Percentiles rank a stretch among this genome's conserved stretches.
Conservation (phyloP, 192 early-diverging fungal genomes). For the Coemansia sp. region DNA sequence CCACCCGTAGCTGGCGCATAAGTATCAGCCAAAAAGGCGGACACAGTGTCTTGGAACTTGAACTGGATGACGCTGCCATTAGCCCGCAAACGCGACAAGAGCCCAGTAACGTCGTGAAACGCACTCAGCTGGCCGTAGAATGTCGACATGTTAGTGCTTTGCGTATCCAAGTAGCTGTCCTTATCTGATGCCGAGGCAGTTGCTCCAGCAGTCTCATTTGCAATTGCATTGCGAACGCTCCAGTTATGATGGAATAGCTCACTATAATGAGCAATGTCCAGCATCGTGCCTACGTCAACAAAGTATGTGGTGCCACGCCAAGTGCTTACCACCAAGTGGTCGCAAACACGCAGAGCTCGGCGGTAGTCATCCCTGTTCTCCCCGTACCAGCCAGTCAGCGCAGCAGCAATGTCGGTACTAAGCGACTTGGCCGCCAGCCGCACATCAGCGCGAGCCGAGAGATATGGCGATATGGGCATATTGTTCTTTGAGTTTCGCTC, state of each 20-base stretch:
- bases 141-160: constrained; percentile 17
- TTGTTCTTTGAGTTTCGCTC: neutral
- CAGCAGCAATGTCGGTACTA: constrained; percentile 31
- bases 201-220: constrained; percentile 16
- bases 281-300: constrained; percentile 46
- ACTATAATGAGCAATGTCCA: constrained; percentile 53
- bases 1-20: constrained; percentile 56
- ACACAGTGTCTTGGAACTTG: constrained; percentile 57
- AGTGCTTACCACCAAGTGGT: constrained; percentile 53
- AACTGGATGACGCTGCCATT: constrained; percentile 56
- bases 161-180: constrained; percentile 26
- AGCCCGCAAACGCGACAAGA: constrained; percentile 45
- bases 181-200: constrained; percentile 20
- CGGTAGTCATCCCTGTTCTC: constrained; percentile 44
- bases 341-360: constrained; percentile 38
- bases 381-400: constrained; percentile 53
- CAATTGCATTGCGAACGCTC: constrained; percentile 22
- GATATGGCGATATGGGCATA: constrained; percentile 6
- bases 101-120: constrained; percentile 37
- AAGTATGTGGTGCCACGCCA: constrained; percentile 56
- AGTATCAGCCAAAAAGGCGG: constrained; percentile 51
- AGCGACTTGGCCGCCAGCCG: constrained; percentile 6
- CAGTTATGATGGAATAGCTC: constrained; percentile 45
- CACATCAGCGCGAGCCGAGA: neutral
- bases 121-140: constrained; percentile 40